Evolutionary conservation across 305 asterid genomes (phyloP).

Genomic region (Fraxinus paxiana): DNA sequence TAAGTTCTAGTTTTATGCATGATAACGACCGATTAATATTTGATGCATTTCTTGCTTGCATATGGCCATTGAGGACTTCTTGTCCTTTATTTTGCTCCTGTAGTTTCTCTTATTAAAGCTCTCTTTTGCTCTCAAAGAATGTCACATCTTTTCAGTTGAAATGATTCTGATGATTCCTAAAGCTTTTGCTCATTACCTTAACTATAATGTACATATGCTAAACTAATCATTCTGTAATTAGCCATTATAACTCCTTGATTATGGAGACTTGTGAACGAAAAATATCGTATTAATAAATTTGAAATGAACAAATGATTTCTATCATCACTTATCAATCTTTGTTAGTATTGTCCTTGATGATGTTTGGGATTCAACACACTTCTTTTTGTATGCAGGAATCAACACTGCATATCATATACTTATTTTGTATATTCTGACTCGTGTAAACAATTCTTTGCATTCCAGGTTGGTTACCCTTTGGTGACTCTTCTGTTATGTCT

Average conservation of each 20-base stretch:
- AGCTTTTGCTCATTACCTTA: not conserved
- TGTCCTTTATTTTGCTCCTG: not conserved
- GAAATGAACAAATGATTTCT: not conserved
- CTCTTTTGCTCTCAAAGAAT: not conserved
- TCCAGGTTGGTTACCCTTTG: conserved; percentile 93
- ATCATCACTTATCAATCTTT: conserved; percentile 14
- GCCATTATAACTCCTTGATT: conserved; percentile 5
- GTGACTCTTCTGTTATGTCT: conserved; percentile 98
- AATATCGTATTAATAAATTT: not conserved
- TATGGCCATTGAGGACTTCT: not conserved
- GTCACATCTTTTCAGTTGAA: not conserved
- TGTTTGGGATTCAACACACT: conserved; percentile 9
- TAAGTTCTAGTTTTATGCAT: not conserved
- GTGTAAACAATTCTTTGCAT: conserved; percentile 25
- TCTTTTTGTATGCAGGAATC: not conserved
- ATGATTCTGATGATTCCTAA: not conserved
- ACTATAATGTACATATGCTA: not conserved
- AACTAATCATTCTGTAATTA: not conserved
- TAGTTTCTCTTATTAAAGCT: not conserved
- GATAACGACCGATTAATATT: not conserved
- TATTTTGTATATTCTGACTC: conserved; percentile 26
- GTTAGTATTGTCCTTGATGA: conserved; percentile 17
- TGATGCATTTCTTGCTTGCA: not conserved
- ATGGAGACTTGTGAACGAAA: not conserved
- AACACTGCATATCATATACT: conserved; percentile 4